A percentile compares a stretch with the other conserved stretches of the same genome.
Evolutionary conservation across 306 rosid species (phyloP).

Genomic region (Cucurbita argyrosperma): DNA sequence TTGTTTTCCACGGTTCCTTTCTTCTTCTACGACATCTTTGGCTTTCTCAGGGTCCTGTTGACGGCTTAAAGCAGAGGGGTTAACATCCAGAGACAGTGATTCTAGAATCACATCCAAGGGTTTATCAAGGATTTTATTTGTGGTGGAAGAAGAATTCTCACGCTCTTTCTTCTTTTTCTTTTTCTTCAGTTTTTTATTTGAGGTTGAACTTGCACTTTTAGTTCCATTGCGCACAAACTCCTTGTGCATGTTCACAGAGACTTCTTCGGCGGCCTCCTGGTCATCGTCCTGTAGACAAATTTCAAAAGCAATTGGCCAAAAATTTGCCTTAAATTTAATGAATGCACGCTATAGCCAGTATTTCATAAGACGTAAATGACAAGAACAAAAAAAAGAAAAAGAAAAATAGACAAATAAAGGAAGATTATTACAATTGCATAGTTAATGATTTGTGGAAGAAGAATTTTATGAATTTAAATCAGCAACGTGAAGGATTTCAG

Average conservation of each 20-base stretch:
- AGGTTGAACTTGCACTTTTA: constrained; percentile 15
- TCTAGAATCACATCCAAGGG: constrained; percentile 50
- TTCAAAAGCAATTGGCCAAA: neutral
- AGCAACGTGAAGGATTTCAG: neutral
- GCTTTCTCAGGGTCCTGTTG: constrained; percentile 14
- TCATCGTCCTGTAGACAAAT: constrained; percentile 37
- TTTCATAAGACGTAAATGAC: neutral
- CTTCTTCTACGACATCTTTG: constrained; percentile 15
- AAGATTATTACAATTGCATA: neutral
- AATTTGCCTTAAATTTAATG: neutral
- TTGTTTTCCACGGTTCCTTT: constrained; percentile 23
- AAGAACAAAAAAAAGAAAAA: neutral
- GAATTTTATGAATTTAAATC: neutral
- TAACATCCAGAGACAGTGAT: constrained; percentile 28
- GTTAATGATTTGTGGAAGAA: neutral
- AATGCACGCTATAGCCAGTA: neutral
- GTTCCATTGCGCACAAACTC: constrained; percentile 13
- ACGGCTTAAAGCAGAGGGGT: constrained; percentile 15
- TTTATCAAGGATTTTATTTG: constrained; percentile 21
- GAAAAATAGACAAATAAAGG: neutral
- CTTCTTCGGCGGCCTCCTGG: constrained; percentile 9
- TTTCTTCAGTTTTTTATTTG: constrained; percentile 55
- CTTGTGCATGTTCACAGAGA: constrained; percentile 11
- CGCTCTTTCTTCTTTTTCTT: constrained; percentile 78
- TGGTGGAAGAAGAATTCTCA: constrained; percentile 29